These are phyloP conservation scores for Dentipellis sp. DNA, from an alignment of 768 basidiomycete genomes.

Conservation along the genomic window DNA sequence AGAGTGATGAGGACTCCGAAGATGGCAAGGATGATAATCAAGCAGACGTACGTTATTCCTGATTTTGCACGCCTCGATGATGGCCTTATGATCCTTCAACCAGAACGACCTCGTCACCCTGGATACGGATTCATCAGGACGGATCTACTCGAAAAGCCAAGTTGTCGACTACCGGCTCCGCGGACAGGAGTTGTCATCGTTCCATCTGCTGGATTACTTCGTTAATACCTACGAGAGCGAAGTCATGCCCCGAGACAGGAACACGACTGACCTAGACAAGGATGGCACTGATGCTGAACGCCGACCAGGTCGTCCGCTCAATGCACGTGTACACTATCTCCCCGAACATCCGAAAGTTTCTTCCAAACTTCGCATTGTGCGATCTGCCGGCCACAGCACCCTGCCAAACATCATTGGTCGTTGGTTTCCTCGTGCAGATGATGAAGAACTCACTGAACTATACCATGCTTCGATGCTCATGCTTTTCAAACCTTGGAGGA, in stretches of 20 bases:
- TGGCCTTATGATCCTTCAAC: too few relatives aligned
- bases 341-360: conserved; percentile 5
- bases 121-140: not conserved
- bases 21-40: too few relatives aligned
- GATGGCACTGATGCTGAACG: not conserved
- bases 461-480: conserved; percentile 29
- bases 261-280: not conserved
- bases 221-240: conserved; percentile 11
- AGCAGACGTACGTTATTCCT: too few relatives aligned
- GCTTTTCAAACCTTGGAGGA: conserved; percentile 28
- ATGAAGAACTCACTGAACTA: conserved; percentile 15
- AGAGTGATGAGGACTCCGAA: not conserved
- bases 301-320: conserved; percentile 14
- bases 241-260: not conserved
- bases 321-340: conserved; percentile 15
- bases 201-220: not conserved
- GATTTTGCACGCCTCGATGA: too few relatives aligned
- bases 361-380: conserved; percentile 13
- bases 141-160: not conserved
- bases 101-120: not conserved
- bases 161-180: not conserved
- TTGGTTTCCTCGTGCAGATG: conserved; percentile 24
- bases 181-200: not conserved
- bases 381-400: conserved; percentile 22
- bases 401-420: conserved; percentile 27